Evolutionary conservation across 2,329 filamentous ascomycete species (phyloP).

Genomic region (Pestalotiopsis sp.): DNA sequence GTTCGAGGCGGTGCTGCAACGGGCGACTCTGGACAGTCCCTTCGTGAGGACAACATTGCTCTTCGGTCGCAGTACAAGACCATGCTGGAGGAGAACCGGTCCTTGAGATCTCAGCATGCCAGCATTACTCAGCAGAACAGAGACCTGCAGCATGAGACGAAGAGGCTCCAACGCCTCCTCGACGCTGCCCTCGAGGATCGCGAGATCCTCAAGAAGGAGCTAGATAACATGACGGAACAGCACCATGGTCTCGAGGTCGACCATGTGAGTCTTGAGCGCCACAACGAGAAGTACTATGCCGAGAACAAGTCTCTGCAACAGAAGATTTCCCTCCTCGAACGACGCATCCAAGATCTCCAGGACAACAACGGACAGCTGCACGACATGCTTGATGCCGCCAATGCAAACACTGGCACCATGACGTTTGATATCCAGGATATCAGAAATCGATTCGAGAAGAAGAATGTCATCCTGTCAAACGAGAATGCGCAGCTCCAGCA

Average conservation of each 20-base stretch:
- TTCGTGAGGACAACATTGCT: slow-evolving; percentile 44
- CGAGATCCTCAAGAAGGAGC: slow-evolving; percentile 38
- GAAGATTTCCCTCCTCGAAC: slow-evolving; percentile 51
- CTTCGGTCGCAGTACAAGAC: slow-evolving; percentile 46
- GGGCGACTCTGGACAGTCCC: slow-evolving; percentile 38
- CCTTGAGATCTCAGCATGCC: slow-evolving; percentile 44
- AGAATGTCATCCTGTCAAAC: slow-evolving; percentile 23
- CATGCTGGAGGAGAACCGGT: slow-evolving; percentile 46
- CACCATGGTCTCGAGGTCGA: slow-evolving; percentile 50
- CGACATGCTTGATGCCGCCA: slow-evolving; percentile 45
- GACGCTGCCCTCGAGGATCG: slow-evolving; percentile 44
- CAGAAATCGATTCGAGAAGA: slow-evolving; percentile 24
- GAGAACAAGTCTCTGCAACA: slow-evolving; percentile 43
- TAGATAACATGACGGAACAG: slow-evolving; percentile 32
- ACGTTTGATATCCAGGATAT: slow-evolving; percentile 24
- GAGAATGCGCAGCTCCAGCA: slow-evolving; percentile 28
- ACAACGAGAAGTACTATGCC: slow-evolving; percentile 57
- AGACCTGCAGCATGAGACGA: slow-evolving; percentile 41
- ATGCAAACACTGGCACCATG: slow-evolving; percentile 21
- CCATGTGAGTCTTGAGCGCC: slow-evolving; percentile 53
- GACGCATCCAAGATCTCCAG: slow-evolving; percentile 46
- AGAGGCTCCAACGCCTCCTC: slow-evolving; percentile 27
- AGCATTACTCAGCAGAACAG: slow-evolving; percentile 45
- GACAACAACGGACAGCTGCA: slow-evolving; percentile 50
- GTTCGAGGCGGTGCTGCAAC: slow-evolving; percentile 25